These are phyloP conservation scores for Dalbergia cochinchinensis DNA, from an alignment of 306 rosid species.

Conservation along the genomic window DNA sequence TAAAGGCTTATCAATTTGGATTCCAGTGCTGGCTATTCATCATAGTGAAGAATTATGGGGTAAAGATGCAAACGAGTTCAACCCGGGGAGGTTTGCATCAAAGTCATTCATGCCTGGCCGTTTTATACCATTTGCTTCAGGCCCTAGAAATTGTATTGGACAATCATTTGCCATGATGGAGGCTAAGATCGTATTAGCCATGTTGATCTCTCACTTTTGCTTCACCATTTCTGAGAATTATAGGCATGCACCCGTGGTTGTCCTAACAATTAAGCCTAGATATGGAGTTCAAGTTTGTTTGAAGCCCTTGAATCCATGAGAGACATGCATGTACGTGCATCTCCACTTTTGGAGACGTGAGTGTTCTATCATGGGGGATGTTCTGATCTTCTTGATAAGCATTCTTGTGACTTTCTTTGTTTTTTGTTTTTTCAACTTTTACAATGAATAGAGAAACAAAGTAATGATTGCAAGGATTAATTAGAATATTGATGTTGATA, in stretches of 20 bases:
- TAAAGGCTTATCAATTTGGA: slow-evolving; percentile 90
- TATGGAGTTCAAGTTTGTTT: slow-evolving; percentile 88
- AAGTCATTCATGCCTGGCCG: slow-evolving; percentile 72
- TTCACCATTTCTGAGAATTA: slow-evolving; percentile 74
- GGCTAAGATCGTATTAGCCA: slow-evolving; percentile 84
- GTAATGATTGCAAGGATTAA: slow-evolving; percentile 22
- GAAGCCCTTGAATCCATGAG: slow-evolving; percentile 59
- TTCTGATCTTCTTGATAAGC: not conserved
- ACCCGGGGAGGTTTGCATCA: slow-evolving; percentile 85
- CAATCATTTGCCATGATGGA: slow-evolving; percentile 94
- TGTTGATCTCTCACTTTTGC: slow-evolving; percentile 71
- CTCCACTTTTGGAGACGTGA: not conserved
- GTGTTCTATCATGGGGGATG: not conserved
- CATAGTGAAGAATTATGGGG: slow-evolving; percentile 90
- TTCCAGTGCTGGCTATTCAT: slow-evolving; percentile 91
- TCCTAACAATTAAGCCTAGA: slow-evolving; percentile 91
- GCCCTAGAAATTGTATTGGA: slow-evolving; percentile 91
- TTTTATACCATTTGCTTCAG: slow-evolving; percentile 83
- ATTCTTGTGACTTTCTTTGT: not conserved
- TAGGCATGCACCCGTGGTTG: slow-evolving; percentile 86
- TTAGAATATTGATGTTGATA: not conserved
- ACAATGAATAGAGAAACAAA: slow-evolving; percentile 22
- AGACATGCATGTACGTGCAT: not conserved
- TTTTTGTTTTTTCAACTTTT: not conserved
- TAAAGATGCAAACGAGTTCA: slow-evolving; percentile 82